Conservation (phyloP, 1,284 basidiomycete genomes). For the Trichosporon asahii region DNA sequence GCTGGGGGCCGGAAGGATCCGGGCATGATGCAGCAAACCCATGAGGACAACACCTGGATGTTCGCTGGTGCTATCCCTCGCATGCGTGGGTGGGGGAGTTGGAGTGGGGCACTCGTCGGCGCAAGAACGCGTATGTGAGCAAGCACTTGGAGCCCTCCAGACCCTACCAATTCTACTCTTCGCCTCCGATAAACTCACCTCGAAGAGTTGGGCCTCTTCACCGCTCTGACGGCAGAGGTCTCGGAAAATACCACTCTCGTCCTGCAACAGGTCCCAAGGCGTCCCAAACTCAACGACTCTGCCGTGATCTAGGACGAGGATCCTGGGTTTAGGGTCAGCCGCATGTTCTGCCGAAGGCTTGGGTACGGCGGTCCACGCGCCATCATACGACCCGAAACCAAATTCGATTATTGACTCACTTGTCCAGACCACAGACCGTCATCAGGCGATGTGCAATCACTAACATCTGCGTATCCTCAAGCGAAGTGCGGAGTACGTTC, state of each 20-base stretch:
- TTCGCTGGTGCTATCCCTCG: background rate
- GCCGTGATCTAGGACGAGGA: constrained; percentile 56
- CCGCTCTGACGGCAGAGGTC: constrained; percentile 52
- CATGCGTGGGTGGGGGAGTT: background rate
- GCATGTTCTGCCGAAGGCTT: background rate
- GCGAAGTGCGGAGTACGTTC: constrained; percentile 49
- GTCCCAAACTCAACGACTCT: constrained; percentile 55
- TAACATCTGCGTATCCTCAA: constrained; percentile 51
- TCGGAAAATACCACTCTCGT: constrained; percentile 48
- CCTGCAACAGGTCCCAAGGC: constrained; percentile 53
- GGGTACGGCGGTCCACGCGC: background rate
- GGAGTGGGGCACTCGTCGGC: too few species aligned
- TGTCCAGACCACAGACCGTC: constrained; percentile 55
- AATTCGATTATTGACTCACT: constrained; percentile 30
- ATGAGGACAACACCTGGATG: too few species aligned
- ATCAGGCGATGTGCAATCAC: constrained; percentile 56
- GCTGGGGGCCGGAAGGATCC: too few species aligned
- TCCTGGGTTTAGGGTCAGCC: constrained; percentile 35
- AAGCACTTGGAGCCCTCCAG: too few species aligned
- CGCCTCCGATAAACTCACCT: constrained; percentile 30
- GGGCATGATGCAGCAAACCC: too few species aligned
- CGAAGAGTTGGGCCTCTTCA: constrained; percentile 47
- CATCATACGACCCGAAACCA: background rate
- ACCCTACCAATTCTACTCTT: background rate
- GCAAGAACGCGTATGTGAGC: too few species aligned